phyloP scores from a whole-genome alignment of 768 basidiomycete species.

The Tylopilus cervinicoccineus region DNA sequence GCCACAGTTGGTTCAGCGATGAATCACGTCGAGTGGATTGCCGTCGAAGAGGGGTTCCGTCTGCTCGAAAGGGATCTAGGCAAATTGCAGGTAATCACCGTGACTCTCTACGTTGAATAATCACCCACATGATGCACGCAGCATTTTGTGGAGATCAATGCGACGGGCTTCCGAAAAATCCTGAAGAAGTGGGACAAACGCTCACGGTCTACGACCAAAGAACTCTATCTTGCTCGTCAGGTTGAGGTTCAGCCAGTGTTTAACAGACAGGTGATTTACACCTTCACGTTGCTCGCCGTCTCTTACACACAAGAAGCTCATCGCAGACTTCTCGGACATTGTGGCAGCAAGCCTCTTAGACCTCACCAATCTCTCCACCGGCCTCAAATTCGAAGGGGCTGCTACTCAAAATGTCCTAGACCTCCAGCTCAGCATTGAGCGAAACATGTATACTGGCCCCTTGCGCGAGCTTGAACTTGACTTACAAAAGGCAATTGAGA shows the following conservation, averaged over 20 bases:
- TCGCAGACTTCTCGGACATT: constrained; percentile 91
- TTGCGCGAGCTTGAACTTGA: constrained; percentile 88
- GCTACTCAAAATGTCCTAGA: constrained; percentile 73
- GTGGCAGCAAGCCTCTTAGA: constrained; percentile 81
- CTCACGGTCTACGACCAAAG: constrained; percentile 92
- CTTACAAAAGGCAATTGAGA: constrained; percentile 70
- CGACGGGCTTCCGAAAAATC: constrained; percentile 94
- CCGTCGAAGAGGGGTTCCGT: constrained; percentile 94
- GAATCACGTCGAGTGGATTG: constrained; percentile 85
- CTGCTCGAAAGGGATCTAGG: constrained; percentile 91
- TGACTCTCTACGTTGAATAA: constrained; percentile 7
- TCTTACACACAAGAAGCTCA: constrained; percentile 53
- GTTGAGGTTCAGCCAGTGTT: constrained; percentile 99
- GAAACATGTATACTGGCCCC: constrained; percentile 60
- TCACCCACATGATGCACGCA: constrained; percentile 32
- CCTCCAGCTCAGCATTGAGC: constrained; percentile 65
- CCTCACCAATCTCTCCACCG: constrained; percentile 70
- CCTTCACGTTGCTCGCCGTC: not conserved
- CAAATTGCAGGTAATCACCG: constrained; percentile 76
- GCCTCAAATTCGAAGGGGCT: constrained; percentile 73
- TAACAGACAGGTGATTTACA: constrained; percentile 75
- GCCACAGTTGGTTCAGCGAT: constrained; percentile 52
- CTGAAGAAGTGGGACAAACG: constrained; percentile 99
- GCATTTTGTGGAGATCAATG: constrained; percentile 98
- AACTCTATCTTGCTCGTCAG: constrained; percentile 91